Base-by-base conservation (phyloP, 2,329 filamentous ascomycete genomes). In the Cladosporium sp. region DNA sequence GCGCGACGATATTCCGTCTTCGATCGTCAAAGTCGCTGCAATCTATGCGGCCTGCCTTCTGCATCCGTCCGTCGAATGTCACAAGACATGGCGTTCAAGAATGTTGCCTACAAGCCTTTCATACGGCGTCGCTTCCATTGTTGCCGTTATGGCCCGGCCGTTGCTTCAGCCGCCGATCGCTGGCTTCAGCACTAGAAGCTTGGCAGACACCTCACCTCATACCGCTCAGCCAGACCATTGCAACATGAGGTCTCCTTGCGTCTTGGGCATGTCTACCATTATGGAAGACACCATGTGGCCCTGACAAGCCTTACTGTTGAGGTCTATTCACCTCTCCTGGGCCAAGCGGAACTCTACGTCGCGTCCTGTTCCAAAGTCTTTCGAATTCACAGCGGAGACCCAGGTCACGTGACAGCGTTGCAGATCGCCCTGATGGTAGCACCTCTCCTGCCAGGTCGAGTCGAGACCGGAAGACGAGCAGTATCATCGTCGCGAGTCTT, bases 1-100 rank as follows among this genome's bases (percentile, higher is more conserved):
- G 58, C 54, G 32, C n/a, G 54, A 57, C 54, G 32, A 57, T 57
- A 21, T 26, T 57, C 10, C 54, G 54, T 57, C 54, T 32, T 57
- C 54, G 54, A 57, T 34, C 54, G 25, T 46, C 39, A 46, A 21
- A 21, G n/a, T 46, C n/a, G 39, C 39, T 46, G 18, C 39, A 46
- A 11, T 46, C 21, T 46, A 21, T 46, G 39, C 7, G 39, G 39
- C 39, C 18, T 46, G 6, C 14, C n/a, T 14, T 46, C n/a, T 32
- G 53, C 53, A 21, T 25, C 16, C 14, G n/a, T 57, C 16, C 56
- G 56, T 58, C 56, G 56, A 58, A 58, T 57, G 30, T 32, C 32
- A 57, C 28, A 36, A 36, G 54, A 32, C 54, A 39, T 57, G 30
- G 54, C 54, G 32, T n/a, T 5, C 32, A 13, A 39, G 28, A 32